phyloP scores from a whole-genome alignment of 805 yeast species.

The Myxozyma sirexii region DNA sequence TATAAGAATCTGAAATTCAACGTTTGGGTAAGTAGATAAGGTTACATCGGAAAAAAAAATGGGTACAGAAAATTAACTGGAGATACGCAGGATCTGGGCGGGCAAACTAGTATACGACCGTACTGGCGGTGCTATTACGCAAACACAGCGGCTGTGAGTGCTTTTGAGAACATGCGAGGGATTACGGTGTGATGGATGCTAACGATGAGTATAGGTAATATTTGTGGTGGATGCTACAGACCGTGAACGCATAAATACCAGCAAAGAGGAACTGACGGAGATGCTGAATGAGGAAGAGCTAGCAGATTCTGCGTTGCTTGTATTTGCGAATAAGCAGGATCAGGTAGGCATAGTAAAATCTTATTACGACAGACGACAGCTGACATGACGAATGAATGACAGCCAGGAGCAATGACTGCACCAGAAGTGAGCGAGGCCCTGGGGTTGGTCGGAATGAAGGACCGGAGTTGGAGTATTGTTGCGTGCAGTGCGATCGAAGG shows the following conservation, averaged over 20 bases:
- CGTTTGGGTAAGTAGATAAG: conserved; percentile 56
- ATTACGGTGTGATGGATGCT: background rate
- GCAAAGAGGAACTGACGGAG: conserved; percentile 72
- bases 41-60: background rate
- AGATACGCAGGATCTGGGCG: conserved; percentile 70
- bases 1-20: conserved; percentile 80
- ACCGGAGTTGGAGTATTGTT: conserved; percentile 86
- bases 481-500: conserved; percentile 90
- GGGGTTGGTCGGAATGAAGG: conserved; percentile 61
- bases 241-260: conserved; percentile 67
- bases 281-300: conserved; percentile 83
- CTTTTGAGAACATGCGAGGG: background rate
- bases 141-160: conserved; percentile 76
- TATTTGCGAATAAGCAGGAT: conserved; percentile 89
- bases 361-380: conserved; percentile 31
- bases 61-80: background rate
- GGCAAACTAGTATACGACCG: conserved; percentile 88
- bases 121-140: conserved; percentile 95
- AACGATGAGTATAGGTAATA: conserved; percentile 44
- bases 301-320: conserved; percentile 73
- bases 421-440: conserved; percentile 75
- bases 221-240: conserved; percentile 89
- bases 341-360: conserved; percentile 47
- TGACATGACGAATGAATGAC: background rate
- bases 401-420: conserved; percentile 59